Evolutionary conservation across 805 yeast genomes (phyloP).

Genomic region (Lachancea cidri): DNA sequence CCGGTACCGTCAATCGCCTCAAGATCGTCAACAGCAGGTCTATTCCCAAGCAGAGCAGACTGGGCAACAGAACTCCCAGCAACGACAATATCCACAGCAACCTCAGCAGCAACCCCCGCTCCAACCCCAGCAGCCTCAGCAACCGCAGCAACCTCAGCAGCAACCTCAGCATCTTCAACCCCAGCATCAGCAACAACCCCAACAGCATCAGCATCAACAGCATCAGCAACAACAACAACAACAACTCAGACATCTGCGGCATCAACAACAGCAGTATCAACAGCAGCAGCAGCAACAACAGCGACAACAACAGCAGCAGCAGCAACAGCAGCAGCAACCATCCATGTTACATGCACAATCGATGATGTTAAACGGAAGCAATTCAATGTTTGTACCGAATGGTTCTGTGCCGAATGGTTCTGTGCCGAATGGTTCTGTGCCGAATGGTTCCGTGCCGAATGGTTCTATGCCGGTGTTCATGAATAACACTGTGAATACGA

Average conservation of each 20-base stretch:
- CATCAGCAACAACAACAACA: conserved; percentile 5
- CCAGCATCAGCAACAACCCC: conserved; percentile 15
- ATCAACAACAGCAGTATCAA: conserved; percentile 39
- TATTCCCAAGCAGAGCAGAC: conserved; percentile 10
- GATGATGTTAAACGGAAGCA: conserved; percentile 2
- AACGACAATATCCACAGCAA: conserved; percentile 16
- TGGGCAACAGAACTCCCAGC: conserved; percentile 22
- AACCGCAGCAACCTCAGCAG: conserved; percentile 7
- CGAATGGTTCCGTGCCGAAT: not conserved
- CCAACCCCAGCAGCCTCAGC: conserved; percentile 9
- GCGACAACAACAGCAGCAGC: conserved; percentile 12
- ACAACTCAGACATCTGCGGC: conserved; percentile 6
- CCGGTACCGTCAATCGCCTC: not conserved
- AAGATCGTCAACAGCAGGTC: not conserved
- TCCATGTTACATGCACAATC: not conserved
- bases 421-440: not conserved
- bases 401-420: conserved; percentile 1
- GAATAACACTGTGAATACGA: not conserved
- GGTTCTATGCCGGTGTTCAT: conserved; percentile 4
- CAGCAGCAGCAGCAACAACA: conserved; percentile 37
- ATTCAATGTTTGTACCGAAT: conserved; percentile 1
- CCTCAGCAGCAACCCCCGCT: conserved; percentile 14
- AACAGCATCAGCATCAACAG: conserved; percentile 11
- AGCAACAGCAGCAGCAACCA: conserved; percentile 12
- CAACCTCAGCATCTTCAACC: conserved; percentile 23